phyloP scores from a whole-genome alignment of 2,329 filamentous ascomycete genomes.

The Tolypocladium nubicola region DNA sequence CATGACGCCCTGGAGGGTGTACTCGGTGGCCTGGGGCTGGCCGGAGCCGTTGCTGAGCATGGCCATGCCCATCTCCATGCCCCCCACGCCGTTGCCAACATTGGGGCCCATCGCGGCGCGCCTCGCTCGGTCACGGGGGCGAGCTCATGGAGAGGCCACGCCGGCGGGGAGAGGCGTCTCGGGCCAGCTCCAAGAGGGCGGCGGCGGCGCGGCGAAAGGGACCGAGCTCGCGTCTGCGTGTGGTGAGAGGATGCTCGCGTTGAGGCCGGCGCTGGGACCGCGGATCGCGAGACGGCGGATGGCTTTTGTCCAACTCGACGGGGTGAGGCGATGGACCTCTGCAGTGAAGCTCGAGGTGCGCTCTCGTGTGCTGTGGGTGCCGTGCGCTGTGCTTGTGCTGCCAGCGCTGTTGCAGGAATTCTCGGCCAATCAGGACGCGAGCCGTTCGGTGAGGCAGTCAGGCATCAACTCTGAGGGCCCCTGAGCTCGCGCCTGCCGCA shows the following conservation, averaged over 20 bases:
- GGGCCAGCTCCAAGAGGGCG: conserved; percentile 8
- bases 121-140: conserved; percentile 18
- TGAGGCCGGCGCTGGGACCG: not conserved
- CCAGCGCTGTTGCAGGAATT: conserved; percentile 3
- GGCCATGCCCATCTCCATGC: conserved; percentile 33
- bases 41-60: conserved; percentile 35
- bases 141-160: conserved; percentile 25
- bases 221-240: conserved; percentile 4
- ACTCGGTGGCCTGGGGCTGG: conserved; percentile 49
- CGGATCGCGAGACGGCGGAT: not conserved
- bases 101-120: conserved; percentile 31
- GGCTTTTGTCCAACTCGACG: conserved; percentile 1
- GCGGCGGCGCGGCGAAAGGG: conserved; percentile 3
- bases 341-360: not conserved
- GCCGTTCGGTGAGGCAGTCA: conserved; percentile 21
- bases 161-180: conserved; percentile 10
- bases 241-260: not conserved
- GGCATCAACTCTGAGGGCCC: conserved; percentile 19
- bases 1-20: conserved; percentile 74
- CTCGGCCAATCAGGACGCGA: conserved; percentile 16
- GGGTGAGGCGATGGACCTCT: not conserved
- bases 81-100: conserved; percentile 33
- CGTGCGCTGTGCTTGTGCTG: not conserved
- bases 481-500: not conserved
- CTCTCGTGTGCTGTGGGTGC: not conserved